A percentile compares a stretch with the other conserved stretches of the same genome.
These are phyloP conservation scores for Starmerella geochares DNA, from an alignment of 805 yeast species.

Conservation along the genomic window DNA sequence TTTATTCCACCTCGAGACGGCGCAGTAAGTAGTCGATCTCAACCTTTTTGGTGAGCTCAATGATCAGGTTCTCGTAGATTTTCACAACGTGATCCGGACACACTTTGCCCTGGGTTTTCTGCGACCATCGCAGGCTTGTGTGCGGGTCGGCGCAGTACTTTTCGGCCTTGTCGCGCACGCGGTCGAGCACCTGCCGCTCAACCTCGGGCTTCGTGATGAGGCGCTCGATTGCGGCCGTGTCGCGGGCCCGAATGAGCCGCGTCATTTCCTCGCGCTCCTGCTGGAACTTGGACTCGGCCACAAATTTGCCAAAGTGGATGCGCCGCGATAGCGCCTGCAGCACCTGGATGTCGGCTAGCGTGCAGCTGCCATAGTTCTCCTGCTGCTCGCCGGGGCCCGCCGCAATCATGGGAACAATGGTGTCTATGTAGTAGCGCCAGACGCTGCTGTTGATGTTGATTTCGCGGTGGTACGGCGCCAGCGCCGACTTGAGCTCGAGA, in stretches of 20 bases:
- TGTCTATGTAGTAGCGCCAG: constrained; percentile 52
- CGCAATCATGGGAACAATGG: constrained; percentile 67
- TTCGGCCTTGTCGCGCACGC: constrained; percentile 70
- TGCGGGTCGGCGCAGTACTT: constrained; percentile 85
- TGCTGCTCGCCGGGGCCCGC: constrained; percentile 60
- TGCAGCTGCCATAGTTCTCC: constrained; percentile 82
- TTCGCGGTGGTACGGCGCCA: constrained; percentile 65
- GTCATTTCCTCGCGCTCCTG: constrained; percentile 55
- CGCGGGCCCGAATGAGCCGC: constrained; percentile 52
- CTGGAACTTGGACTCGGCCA: constrained; percentile 87
- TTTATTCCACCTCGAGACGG: constrained; percentile 45
- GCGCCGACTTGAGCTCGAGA: constrained; percentile 62
- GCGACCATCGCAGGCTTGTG: constrained; percentile 46
- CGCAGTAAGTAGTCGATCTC: constrained; percentile 85
- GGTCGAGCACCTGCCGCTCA: constrained; percentile 68
- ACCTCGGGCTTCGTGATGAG: constrained; percentile 82
- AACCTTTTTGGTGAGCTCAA: constrained; percentile 89
- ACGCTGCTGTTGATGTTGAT: constrained; percentile 68
- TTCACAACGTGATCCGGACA: constrained; percentile 72
- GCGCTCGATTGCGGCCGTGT: constrained; percentile 60
- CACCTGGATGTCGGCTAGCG: constrained; percentile 73
- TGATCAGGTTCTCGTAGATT: constrained; percentile 77
- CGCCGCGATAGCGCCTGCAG: constrained; percentile 82
- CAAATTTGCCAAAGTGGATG: constrained; percentile 94
- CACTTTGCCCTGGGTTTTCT: constrained; percentile 57